A percentile compares a stretch with the other conserved stretches of the same genome.
phyloP scores from a whole-genome alignment of 345 rosid species.

The Dipteronia dyeriana region DNA sequence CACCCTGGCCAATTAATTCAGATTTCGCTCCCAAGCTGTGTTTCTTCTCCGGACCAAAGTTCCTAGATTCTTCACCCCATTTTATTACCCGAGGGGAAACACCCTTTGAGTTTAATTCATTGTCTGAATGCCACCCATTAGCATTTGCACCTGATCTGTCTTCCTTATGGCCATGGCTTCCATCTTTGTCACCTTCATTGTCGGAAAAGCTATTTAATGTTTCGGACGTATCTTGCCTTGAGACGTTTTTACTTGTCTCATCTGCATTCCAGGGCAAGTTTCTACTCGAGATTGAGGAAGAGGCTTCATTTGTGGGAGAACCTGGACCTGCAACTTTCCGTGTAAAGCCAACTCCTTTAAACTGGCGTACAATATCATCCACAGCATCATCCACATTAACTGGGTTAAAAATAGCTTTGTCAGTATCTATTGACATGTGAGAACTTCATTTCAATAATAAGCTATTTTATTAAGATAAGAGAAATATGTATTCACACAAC shows the following conservation, averaged over 20 bases:
- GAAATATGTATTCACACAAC: background rate
- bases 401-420: conserved; percentile 27
- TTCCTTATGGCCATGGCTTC: conserved; percentile 48
- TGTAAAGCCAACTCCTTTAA: conserved; percentile 90
- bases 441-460: background rate
- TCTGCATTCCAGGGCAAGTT: conserved; percentile 65
- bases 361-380: conserved; percentile 91
- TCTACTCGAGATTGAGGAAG: conserved; percentile 34
- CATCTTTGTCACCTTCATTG: conserved; percentile 54
- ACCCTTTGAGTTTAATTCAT: conserved; percentile 61
- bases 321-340: conserved; percentile 71
- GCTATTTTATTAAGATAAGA: background rate
- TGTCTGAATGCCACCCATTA: conserved; percentile 79
- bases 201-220: conserved; percentile 64
- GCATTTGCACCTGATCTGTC: conserved; percentile 43
- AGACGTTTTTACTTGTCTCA: conserved; percentile 45
- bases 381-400: conserved; percentile 98
- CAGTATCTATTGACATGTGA: background rate
- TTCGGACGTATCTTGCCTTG: conserved; percentile 51
- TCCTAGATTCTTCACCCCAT: conserved; percentile 44
- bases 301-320: conserved; percentile 43
- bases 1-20: conserved; percentile 37
- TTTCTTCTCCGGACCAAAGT: conserved; percentile 32
- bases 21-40: conserved; percentile 37
- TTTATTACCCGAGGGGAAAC: conserved; percentile 53